Evolutionary conservation across 2,329 filamentous ascomycete species (phyloP).

Genomic region (Calonectria honghensis): DNA sequence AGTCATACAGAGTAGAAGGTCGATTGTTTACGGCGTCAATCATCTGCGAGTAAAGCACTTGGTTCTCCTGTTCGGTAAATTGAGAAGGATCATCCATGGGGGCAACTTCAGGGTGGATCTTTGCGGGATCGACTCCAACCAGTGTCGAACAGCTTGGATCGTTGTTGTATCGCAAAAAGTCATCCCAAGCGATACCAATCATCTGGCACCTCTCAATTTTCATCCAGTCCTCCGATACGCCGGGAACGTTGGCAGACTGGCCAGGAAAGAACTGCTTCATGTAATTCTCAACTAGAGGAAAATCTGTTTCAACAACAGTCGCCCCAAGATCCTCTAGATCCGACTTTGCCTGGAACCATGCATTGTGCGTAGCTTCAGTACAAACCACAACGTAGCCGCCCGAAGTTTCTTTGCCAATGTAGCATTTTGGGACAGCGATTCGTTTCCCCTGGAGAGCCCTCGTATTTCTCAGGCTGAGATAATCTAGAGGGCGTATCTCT

Average conservation of each 20-base stretch:
- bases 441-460: constrained; percentile 48
- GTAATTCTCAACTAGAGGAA: constrained; percentile 45
- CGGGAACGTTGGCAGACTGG: constrained; percentile 34
- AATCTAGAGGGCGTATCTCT: constrained; percentile 58
- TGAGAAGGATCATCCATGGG: constrained; percentile 35
- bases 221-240: constrained; percentile 35
- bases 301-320: constrained; percentile 61
- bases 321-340: constrained; percentile 65
- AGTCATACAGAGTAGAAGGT: not conserved
- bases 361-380: constrained; percentile 46
- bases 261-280: constrained; percentile 41
- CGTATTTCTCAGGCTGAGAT: constrained; percentile 55
- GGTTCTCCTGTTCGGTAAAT: constrained; percentile 35
- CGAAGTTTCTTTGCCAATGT: constrained; percentile 21
- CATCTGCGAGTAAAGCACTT: constrained; percentile 38
- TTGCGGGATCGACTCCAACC: constrained; percentile 1
- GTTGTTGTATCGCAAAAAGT: constrained; percentile 18
- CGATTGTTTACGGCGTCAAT: constrained; percentile 26
- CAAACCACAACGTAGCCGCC: constrained; percentile 39
- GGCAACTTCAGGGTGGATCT: constrained; percentile 29
- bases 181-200: constrained; percentile 38
- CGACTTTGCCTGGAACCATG: constrained; percentile 58
- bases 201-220: constrained; percentile 39
- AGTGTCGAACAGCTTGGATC: constrained; percentile 3
- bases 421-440: constrained; percentile 41